A percentile compares a stretch with the other conserved stretches of the same genome.
These are phyloP conservation scores for Ilyonectria destructans DNA, from an alignment of 2,329 filamentous ascomycete genomes.

Conservation along the genomic window DNA sequence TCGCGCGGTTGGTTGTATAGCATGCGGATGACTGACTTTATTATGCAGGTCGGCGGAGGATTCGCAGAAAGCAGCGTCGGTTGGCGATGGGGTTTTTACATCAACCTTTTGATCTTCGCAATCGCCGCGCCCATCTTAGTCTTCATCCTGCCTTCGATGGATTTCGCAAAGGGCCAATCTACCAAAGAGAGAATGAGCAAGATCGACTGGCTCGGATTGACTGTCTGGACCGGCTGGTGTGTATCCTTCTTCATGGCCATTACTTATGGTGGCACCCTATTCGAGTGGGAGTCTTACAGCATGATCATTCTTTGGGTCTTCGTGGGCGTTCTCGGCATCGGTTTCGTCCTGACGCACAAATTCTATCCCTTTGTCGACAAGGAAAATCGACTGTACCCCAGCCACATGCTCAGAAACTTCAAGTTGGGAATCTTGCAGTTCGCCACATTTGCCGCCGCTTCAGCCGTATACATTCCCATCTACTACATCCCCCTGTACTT, in stretches of 20 bases:
- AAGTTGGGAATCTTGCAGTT: slow-evolving; percentile 24
- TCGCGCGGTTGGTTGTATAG: background rate
- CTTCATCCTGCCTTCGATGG: slow-evolving; percentile 47
- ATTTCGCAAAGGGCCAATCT: slow-evolving; percentile 21
- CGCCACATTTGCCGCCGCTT: background rate
- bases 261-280: slow-evolving; percentile 64
- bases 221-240: slow-evolving; percentile 60
- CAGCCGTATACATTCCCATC: slow-evolving; percentile 53
- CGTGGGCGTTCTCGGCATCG: slow-evolving; percentile 57
- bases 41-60: slow-evolving; percentile 55
- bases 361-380: slow-evolving; percentile 57
- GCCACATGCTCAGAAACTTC: slow-evolving; percentile 40
- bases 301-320: slow-evolving; percentile 63
- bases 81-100: slow-evolving; percentile 56
- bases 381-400: slow-evolving; percentile 57
- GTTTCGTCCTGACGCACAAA: slow-evolving; percentile 60
- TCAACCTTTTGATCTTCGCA: slow-evolving; percentile 67
- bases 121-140: slow-evolving; percentile 52
- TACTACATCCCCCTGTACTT: slow-evolving; percentile 69
- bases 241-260: slow-evolving; percentile 63
- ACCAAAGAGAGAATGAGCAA: slow-evolving; percentile 50
- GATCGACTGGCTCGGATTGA: slow-evolving; percentile 61
- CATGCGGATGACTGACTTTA: too few species aligned
- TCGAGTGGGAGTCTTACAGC: slow-evolving; percentile 59
- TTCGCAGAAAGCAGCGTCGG: slow-evolving; percentile 57